Base-by-base conservation (phyloP, 768 basidiomycete species). In the Sporobolomyces roseus region DNA sequence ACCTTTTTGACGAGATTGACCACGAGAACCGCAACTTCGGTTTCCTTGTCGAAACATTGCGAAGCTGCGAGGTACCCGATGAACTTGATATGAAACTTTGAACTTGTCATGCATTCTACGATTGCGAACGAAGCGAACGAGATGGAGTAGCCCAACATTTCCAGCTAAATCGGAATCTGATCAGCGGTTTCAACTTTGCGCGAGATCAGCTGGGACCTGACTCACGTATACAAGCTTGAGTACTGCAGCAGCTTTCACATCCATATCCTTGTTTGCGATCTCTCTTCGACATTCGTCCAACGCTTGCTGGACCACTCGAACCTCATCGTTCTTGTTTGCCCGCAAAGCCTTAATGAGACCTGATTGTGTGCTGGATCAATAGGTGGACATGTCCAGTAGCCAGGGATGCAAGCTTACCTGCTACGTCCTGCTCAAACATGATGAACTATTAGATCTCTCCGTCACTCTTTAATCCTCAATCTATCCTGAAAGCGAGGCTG, bases 1-100 rank as follows among this genome's bases (percentile, higher is more conserved):
- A 90, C 92, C 85, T 96, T 96, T 83, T 94, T 94, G 71, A 94
- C 80, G 35, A 91, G 81, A 79, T 99, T 99, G 14, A 94, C 96
- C 4, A 94, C 96, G 53, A 98, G 84, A 84, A 99, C 96, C 27
- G 98, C 86, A 29, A 98, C 94, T 74, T 98, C 96, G 1, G 96
- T 98, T 65, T 94, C 91, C 74, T 91, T 85, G 50, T 87, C 84
- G 78, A 98, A 99, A 1, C 93, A 93, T 80, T 93, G 87, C 48
- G 85, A 79, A 5, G 96, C 93, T 2, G 90, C 96, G 29, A 99
- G 87, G 79, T 99, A 98, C 17, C 96, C 96, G 55, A 98, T 88
- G 32, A 85, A 87, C 82, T 99, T 99, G 73, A 98, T 83, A 79
- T 98, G 93, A 73, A 88, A 85, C 77, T 87, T 87, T 6, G 88